phyloP scores from a whole-genome alignment of 2,329 filamentous ascomycete genomes.

The Metarhizium robertsii region DNA sequence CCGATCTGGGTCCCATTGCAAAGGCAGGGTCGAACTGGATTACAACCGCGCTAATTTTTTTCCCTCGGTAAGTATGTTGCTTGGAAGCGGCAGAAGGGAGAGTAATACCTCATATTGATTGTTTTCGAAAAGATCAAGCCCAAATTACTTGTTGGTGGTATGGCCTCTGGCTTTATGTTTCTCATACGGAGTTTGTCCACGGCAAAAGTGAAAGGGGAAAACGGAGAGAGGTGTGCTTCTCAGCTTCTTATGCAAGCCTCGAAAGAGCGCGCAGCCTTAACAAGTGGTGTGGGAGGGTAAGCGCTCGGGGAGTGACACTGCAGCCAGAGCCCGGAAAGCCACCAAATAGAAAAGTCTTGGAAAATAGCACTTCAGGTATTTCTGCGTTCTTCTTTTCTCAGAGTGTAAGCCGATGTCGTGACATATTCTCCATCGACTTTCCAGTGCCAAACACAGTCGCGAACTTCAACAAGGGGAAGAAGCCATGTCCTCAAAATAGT shows the following conservation, averaged over 20 bases:
- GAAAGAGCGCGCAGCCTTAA: background rate
- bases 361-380: background rate
- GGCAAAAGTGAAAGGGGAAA: background rate
- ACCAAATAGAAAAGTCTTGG: background rate
- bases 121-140: background rate
- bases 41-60: conserved; percentile 33
- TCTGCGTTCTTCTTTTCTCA: background rate
- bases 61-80: background rate
- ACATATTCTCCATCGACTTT: background rate
- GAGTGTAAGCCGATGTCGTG: background rate
- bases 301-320: background rate
- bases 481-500: background rate
- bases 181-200: background rate
- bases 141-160: background rate
- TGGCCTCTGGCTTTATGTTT: background rate
- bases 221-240: background rate
- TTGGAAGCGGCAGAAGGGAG: background rate
- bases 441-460: background rate
- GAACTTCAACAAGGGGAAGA: background rate
- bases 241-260: background rate
- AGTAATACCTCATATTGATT: conserved; percentile 26
- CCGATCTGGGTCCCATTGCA: conserved; percentile 40
- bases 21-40: conserved; percentile 42
- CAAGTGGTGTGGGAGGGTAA: background rate
- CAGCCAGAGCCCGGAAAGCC: background rate